Evolutionary conservation across 2,329 filamentous ascomycete species (phyloP).

Genomic region (Sclerotinia sclerotiorum): DNA sequence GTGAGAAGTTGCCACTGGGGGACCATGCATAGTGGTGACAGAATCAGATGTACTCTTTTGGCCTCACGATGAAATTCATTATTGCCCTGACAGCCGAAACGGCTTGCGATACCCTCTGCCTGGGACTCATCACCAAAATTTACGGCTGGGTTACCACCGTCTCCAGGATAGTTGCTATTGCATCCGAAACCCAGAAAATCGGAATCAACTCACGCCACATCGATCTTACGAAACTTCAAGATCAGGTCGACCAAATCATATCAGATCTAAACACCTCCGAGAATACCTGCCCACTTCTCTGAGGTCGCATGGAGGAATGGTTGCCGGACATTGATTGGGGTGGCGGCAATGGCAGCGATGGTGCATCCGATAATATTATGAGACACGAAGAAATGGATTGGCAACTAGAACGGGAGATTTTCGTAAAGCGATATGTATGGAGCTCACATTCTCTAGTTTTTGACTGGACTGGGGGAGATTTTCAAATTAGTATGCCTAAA

Average conservation of each 20-base stretch:
- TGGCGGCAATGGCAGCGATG: not conserved
- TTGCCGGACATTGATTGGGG: not conserved
- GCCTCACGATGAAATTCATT: not conserved
- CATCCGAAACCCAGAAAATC: not conserved
- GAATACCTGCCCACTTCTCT: not conserved
- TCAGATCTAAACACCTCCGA: slow-evolving; percentile 8
- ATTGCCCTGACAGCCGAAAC: not conserved
- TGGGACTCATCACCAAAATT: not conserved
- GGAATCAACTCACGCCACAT: not conserved
- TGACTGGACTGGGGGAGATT: not conserved
- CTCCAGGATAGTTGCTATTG: not conserved
- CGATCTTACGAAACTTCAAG: not conserved
- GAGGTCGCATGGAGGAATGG: slow-evolving; percentile 6
- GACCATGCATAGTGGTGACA: not conserved
- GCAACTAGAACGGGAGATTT: not conserved
- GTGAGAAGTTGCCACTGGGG: not conserved
- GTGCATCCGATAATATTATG: not conserved
- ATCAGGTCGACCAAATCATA: slow-evolving; percentile 3
- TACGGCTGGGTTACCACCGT: not conserved
- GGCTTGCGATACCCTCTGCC: not conserved
- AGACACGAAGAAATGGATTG: not conserved
- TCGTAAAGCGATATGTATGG: slow-evolving; percentile 3
- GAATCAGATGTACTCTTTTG: not conserved
- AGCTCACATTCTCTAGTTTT: not conserved
- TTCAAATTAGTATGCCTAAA: not conserved